Base-by-base conservation (phyloP, 2,329 filamentous ascomycete species). In the Xylariaceae sp. region DNA sequence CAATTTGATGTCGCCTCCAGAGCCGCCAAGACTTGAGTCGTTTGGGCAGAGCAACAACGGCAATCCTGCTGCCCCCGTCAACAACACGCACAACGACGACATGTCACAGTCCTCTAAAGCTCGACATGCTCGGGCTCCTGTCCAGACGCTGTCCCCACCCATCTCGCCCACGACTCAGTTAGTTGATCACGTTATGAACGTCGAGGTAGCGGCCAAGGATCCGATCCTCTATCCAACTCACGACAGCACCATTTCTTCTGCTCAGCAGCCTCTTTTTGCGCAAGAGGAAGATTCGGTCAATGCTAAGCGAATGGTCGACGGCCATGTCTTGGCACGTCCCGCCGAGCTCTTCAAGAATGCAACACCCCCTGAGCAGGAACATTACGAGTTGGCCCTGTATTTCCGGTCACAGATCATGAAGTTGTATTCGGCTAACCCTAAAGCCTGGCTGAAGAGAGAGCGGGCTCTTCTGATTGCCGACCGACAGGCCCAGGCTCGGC, bases 1-100 rank as follows among this genome's bases (percentile, higher is more conserved):
- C 74, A 85, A 76, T 62, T 74, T 87, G 59, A 85, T 87, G 79
- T 87, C 84, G 18, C 84, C 84, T 37, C 84, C 84, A 18, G 83
- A 86, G 44, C 75, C 76, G n/a, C 70, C 77, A 39, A 78, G 76
- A 53, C 72, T 76, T 45, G 83, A 86, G 63, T 82, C 72, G 66
- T 86, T 85, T 70, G 72, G 66, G 51, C 73, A 75, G 45, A 60
- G 63, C 15, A 10, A 18, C 15, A 34, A 9, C 18, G 7, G 15
- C 18, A 35, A 51, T 51, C 34, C 49, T 4, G 23, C 49, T 51
- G 11, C 47, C 47, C 3, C 18, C 11, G 5, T 4, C 39, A 47
- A 3, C 3, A 39, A 39, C 49, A 37, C 13, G 1, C 10, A 35
- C 42, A 53, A 56, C 39, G 6, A 10, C 45, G 50, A 55, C 55